phyloP scores from a whole-genome alignment of 768 basidiomycete species.

The Symmetrospora coprosmae region DNA sequence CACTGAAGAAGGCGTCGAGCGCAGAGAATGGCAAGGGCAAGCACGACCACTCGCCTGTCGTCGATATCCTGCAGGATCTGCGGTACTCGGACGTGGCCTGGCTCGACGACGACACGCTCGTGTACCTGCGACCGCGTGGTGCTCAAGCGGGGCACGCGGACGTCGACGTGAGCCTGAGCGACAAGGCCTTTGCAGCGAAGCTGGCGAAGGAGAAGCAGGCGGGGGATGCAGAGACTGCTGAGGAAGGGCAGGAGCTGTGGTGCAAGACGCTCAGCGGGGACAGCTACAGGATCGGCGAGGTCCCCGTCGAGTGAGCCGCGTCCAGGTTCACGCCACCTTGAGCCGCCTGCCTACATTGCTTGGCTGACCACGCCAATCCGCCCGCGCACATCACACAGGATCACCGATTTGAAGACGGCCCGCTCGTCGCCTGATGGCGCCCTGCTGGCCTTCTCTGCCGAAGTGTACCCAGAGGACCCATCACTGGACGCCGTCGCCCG shows the following conservation, averaged over 20 bases:
- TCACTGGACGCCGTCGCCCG: slow-evolving; percentile 53
- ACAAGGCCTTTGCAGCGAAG: slow-evolving; percentile 11
- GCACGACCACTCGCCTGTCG: not conserved
- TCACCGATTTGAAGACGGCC: slow-evolving; percentile 21
- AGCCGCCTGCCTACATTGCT: too few species aligned
- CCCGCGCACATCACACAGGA: slow-evolving; percentile 3
- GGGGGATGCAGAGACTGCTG: slow-evolving; percentile 4
- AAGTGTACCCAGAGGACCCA: slow-evolving; percentile 57
- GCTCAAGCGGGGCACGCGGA: slow-evolving; percentile 17
- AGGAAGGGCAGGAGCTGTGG: slow-evolving; percentile 26
- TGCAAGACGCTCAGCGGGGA: slow-evolving; percentile 24
- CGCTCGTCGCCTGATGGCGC: slow-evolving; percentile 42
- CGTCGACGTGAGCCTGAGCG: slow-evolving; percentile 8
- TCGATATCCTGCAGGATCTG: slow-evolving; percentile 19
- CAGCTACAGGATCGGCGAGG: slow-evolving; percentile 25
- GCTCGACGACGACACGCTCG: slow-evolving; percentile 28
- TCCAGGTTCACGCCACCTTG: too few species aligned
- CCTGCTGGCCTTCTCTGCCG: slow-evolving; percentile 67
- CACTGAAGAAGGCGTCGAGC: not conserved
- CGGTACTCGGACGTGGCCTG: slow-evolving; percentile 23
- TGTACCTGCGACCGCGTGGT: slow-evolving; percentile 20
- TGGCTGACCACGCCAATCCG: not conserved
- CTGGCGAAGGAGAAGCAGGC: not conserved
- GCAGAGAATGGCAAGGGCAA: not conserved
- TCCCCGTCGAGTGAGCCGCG: slow-evolving; percentile 28